Base-by-base conservation (phyloP, 2,329 filamentous ascomycete genomes). In the Phoma sp. region DNA sequence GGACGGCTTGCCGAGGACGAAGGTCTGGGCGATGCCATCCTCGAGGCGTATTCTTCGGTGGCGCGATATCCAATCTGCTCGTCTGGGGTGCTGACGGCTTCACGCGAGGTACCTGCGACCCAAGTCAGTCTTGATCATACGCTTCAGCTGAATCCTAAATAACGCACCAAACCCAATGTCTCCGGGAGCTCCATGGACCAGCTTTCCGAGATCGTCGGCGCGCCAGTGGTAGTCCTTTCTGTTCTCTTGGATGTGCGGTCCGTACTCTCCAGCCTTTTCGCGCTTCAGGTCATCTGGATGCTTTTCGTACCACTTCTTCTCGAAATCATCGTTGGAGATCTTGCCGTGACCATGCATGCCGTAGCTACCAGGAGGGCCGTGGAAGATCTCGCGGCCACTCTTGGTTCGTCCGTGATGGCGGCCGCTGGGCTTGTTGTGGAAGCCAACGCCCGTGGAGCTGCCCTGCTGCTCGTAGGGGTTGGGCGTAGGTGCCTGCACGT, bases 401-500 rank as follows among this genome's bases (percentile, higher is more conserved):
- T 84, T 86, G 76, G 85, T 91, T 60, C 92, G 87, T 48, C 76
- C 72, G 54, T 82, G 79, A 59, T 83, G 80, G 70, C 93, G 90
- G 43, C 62, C 77, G 43, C 63, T 76, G 61, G 58, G 75, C 72
- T 72, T 81, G 70, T 85, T 81, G 70, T 81, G 82, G 69, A 82
- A 84, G 31, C 81, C 82, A 67, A 83, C 75, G 35, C 80, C 80
- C 32, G 60, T 60, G 6, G 77, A 66, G 36, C 73, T 60, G 73
- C 73, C 70, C 43, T 74, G 68, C 46, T 74, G 64, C 24, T 71
- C 68, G 55, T 76, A 79, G 8, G 88, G 88, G 2, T 87, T 85
- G 1, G 93, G 92, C 2, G 93, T 95, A 2, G 95, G 95, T 13
- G 95, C 95, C 78, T 99, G 95, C 9, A 98, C 95, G 73, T 98